Evolutionary conservation across 116 monocot genomes (phyloP).

Genomic region (Papilionanthe hybrid): DNA sequence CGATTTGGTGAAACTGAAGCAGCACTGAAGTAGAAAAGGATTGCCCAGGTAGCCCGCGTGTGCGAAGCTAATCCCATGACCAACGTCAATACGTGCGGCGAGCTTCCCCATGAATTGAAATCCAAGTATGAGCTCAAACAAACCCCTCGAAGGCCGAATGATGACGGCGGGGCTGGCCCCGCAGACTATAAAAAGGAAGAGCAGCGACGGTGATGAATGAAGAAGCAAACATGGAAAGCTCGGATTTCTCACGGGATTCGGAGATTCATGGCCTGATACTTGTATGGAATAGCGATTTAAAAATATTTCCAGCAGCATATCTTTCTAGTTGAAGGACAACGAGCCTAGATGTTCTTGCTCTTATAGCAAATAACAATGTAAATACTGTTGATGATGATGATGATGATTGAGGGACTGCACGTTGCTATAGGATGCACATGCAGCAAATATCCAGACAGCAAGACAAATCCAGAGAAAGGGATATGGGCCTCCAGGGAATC

Average conservation of each 20-base stretch:
- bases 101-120: neutral
- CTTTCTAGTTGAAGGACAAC: neutral
- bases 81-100: neutral
- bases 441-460: no score
- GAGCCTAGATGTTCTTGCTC: neutral
- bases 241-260: neutral
- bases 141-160: no score
- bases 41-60: slow-evolving; percentile 19
- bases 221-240: neutral
- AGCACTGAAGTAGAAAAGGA: neutral
- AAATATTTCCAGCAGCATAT: slow-evolving; percentile 1
- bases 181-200: neutral
- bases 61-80: neutral
- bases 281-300: slow-evolving; percentile 5
- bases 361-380: neutral
- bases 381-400: no score
- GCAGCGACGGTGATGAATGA: neutral
- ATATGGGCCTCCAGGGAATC: no score
- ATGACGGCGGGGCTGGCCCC: no score
- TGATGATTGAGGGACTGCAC: no score
- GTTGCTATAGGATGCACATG: no score
- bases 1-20: no score
- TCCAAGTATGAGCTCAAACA: no score
- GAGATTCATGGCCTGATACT: slow-evolving; percentile 5
- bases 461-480: no score